These are phyloP conservation scores for Leishmania tropica DNA, from an alignment of 208 protist species.

Conservation along the genomic window DNA sequence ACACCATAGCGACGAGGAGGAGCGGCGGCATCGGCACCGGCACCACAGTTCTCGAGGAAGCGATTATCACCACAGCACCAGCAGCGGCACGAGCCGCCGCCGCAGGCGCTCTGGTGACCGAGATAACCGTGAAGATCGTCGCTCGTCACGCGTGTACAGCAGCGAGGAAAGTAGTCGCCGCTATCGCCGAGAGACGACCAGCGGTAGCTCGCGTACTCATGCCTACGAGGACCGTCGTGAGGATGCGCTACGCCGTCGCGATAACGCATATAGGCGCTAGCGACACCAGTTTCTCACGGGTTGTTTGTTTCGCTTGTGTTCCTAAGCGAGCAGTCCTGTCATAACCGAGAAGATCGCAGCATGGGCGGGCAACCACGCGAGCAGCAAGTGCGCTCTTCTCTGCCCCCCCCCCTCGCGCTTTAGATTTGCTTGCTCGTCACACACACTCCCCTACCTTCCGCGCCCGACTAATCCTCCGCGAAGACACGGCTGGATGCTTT, in stretches of 20 bases:
- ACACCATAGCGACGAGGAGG: conserved; percentile 21
- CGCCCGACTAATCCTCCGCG: no score
- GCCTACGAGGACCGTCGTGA: conserved; percentile 59
- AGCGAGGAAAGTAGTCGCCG: conserved; percentile 19
- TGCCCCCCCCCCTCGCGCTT: no score
- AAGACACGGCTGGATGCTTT: no score
- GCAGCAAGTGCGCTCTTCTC: no score
- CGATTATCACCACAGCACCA: conserved; percentile 4
- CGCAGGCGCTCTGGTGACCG: conserved; percentile 22
- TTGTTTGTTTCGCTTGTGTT: background rate
- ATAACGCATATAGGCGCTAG: conserved; percentile 12
- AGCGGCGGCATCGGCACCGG: conserved; percentile 6
- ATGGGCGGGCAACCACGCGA: no score
- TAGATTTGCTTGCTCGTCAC: no score
- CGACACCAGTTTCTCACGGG: background rate
- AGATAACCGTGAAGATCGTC: conserved; percentile 2
- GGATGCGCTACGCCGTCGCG: conserved; percentile 49
- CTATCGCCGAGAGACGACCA: conserved; percentile 15
- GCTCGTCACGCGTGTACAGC: conserved; percentile 6
- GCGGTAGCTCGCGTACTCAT: conserved; percentile 11
- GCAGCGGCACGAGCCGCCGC: conserved; percentile 13
- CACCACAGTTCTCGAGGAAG: conserved; percentile 11
- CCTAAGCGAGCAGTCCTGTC: background rate
- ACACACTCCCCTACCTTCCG: no score
- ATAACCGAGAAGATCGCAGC: background rate